Base-by-base conservation (phyloP, 2,329 filamentous ascomycete genomes). In the Rutstroemia sp. region DNA sequence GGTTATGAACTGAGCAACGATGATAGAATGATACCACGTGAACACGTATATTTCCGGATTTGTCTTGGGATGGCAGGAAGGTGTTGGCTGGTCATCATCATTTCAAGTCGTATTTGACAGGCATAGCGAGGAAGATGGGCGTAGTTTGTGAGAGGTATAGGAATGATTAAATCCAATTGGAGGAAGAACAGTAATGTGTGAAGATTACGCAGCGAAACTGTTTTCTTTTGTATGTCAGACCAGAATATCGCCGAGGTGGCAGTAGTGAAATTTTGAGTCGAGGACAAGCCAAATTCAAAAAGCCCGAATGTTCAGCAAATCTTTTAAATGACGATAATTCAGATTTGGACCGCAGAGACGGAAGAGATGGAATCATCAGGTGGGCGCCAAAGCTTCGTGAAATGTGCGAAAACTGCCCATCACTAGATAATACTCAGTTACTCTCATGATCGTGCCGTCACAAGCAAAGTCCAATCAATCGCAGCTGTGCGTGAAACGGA, bases 1-100 rank as follows among this genome's bases (percentile, higher is more conserved):
- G 53, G 47, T 30, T 47, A 48, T 55, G 49, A 40, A 47, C 47
- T 49, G 17, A 51, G 44, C 42, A 45, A 49, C 34, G 45, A 57
- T 48, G 45, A 57, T 56, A 56, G 53, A 56, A 56, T 51, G 53
- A 56, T 56, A 56, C 53, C 53, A 56, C 19, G 36, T 56, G 48
- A 56, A 36, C 48, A 56, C 53, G 46, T 56, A 51, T 47, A 52
- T 51, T 60, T 58, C 42, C 53, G 52, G 52, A 40, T 58, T 49
- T 52, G 42, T 50, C 25, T 54, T 60, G 45, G 54, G 30, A 27
- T 49, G 45, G 52, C 30, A 19, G 47, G 58, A 50, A 40, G 46
- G 60, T 45, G 38, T 57, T 46, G 51, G 48, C 42, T 34, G 48
- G 54, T 51, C 51, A 48, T 60, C 51, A 60, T 56, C 56, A 42